Evolutionary conservation across 768 basidiomycete genomes (phyloP).

Genomic region (Tephrocybe sp.): DNA sequence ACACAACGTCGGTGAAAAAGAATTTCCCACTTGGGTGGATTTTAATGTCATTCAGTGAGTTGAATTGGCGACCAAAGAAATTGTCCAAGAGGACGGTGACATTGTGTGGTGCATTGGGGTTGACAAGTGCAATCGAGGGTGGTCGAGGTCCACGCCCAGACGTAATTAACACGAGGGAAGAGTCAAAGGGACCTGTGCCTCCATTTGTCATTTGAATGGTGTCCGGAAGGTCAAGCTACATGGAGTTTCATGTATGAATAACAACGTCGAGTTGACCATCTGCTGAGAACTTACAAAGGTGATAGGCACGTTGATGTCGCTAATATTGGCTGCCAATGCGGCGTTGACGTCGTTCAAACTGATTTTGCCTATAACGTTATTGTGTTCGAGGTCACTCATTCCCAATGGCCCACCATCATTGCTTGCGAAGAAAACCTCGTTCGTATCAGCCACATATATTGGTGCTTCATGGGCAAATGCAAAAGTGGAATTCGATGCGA

Average conservation of each 20-base stretch:
- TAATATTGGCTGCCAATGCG: constrained; percentile 34
- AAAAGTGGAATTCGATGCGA: constrained; percentile 59
- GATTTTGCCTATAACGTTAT: constrained; percentile 63
- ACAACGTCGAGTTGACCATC: background rate
- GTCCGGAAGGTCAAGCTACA: constrained; percentile 54
- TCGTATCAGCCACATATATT: constrained; percentile 60
- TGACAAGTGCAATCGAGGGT: constrained; percentile 61
- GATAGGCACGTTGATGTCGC: constrained; percentile 47
- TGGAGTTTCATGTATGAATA: background rate
- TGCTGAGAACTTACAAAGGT: constrained; percentile 30
- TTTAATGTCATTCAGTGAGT: constrained; percentile 78
- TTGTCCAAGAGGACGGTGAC: constrained; percentile 72
- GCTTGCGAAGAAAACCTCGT: constrained; percentile 71
- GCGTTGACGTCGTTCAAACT: constrained; percentile 52
- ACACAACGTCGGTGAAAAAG: constrained; percentile 76
- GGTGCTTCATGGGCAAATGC: constrained; percentile 82
- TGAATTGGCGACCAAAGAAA: constrained; percentile 78
- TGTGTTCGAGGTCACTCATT: constrained; percentile 59
- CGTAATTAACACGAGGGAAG: constrained; percentile 56
- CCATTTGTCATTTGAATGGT: constrained; percentile 70
- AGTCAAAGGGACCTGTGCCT: constrained; percentile 60
- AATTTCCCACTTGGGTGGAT: constrained; percentile 67
- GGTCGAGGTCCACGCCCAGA: constrained; percentile 65
- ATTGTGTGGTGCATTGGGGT: constrained; percentile 63
- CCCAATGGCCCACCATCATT: constrained; percentile 67